phyloP scores from a whole-genome alignment of 73 alveolate species.

The Paramecium primaurelia region DNA sequence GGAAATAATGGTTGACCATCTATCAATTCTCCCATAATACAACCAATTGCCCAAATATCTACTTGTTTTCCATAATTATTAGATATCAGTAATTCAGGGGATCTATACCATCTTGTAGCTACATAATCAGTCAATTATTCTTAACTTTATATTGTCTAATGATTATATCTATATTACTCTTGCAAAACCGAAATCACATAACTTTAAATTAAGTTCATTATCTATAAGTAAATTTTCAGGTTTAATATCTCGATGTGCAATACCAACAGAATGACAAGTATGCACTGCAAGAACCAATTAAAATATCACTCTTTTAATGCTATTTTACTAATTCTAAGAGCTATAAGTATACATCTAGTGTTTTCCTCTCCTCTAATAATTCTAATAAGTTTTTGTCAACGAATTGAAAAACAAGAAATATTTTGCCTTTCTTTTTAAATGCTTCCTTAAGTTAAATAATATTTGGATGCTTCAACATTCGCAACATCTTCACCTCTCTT shows the following conservation, averaged over 20 bases:
- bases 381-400: conserved; percentile 82
- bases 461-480: conserved; percentile 85
- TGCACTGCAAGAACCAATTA: conserved; percentile 58
- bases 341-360: neutral
- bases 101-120: conserved; percentile 64
- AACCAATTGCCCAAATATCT: conserved; percentile 94
- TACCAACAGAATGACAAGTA: conserved; percentile 58
- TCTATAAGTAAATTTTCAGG: conserved; percentile 57
- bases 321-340: conserved; percentile 37
- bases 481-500: conserved; percentile 91
- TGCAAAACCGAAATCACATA: conserved; percentile 65
- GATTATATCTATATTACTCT: neutral
- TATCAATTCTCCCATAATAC: conserved; percentile 95
- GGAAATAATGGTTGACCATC: conserved; percentile 93
- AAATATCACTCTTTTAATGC: conserved; percentile 31
- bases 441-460: conserved; percentile 90
- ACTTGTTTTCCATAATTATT: conserved; percentile 78
- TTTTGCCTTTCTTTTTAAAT: conserved; percentile 80
- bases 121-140: conserved; percentile 58
- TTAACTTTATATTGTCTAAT: neutral
- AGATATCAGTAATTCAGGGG: conserved; percentile 49
- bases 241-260: conserved; percentile 57
- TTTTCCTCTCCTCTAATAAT: conserved; percentile 69
- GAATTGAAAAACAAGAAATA: conserved; percentile 78
- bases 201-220: conserved; percentile 36